Percentiles rank a stretch among this genome's conserved stretches.
These are phyloP conservation scores for Leccinellum luteum DNA, from an alignment of 768 basidiomycete species.

Conservation along the genomic window DNA sequence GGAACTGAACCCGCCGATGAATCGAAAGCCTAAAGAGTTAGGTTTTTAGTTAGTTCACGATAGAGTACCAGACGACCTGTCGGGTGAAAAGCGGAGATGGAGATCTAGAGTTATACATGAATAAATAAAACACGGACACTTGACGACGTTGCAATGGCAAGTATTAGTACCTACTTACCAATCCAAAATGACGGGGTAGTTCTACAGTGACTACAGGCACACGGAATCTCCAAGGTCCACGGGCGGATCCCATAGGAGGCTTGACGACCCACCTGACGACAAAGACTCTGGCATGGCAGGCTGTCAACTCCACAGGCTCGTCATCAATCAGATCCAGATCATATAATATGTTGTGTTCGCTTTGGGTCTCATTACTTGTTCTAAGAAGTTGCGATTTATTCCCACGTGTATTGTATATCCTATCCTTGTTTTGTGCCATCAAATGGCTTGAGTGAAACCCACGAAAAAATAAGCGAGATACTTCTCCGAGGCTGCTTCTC, in stretches of 20 bases:
- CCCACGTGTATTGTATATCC: too few species aligned
- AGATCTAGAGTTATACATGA: background rate
- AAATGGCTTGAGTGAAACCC: background rate
- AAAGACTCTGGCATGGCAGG: background rate
- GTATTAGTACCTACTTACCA: too few species aligned
- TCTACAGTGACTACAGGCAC: too few species aligned
- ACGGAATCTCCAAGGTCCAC: background rate
- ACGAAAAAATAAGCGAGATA: too few species aligned
- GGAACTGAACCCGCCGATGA: background rate
- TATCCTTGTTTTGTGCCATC: too few species aligned
- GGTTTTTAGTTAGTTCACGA: slow-evolving; percentile 2
- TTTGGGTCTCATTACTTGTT: background rate
- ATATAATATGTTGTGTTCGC: background rate
- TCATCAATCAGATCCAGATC: too few species aligned
- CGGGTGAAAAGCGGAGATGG: background rate
- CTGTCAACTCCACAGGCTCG: background rate
- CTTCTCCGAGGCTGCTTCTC: too few species aligned
- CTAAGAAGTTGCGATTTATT: too few species aligned
- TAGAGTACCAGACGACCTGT: background rate
- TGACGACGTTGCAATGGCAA: background rate
- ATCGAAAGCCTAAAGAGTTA: slow-evolving; percentile 9
- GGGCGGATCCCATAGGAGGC: too few species aligned
- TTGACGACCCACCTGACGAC: background rate
- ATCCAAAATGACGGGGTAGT: background rate
- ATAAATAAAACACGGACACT: background rate